phyloP scores from a whole-genome alignment of 2,329 filamentous ascomycete species.

The Verticillium klebahnii region DNA sequence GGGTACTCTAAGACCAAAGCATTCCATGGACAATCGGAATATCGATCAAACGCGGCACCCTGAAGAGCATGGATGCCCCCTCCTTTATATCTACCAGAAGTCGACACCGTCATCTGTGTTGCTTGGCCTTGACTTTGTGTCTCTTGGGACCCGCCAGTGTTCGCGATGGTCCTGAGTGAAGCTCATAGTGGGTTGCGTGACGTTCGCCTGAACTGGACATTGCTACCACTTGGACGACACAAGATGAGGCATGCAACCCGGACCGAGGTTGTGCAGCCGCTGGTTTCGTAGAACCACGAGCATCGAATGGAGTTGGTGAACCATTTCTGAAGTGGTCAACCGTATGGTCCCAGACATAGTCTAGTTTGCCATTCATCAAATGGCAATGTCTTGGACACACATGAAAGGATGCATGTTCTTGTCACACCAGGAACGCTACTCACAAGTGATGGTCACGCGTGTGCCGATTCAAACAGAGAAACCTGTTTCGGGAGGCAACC shows the following conservation, averaged over 20 bases:
- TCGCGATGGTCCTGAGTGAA: too few species aligned
- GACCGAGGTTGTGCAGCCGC: background rate
- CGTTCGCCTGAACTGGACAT: too few species aligned
- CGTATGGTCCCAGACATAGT: too few species aligned
- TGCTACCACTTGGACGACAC: background rate
- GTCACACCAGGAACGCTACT: background rate
- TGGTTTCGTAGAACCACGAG: background rate
- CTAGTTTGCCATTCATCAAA: background rate
- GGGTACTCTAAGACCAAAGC: background rate
- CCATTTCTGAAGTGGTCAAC: background rate
- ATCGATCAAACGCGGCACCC: too few species aligned
- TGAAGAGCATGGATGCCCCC: too few species aligned
- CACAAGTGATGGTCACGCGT: background rate
- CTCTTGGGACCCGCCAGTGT: too few species aligned
- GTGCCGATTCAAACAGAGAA: background rate
- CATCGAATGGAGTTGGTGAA: background rate
- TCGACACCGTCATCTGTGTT: too few species aligned
- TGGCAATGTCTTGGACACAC: background rate
- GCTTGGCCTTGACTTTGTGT: too few species aligned
- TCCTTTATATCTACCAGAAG: too few species aligned
- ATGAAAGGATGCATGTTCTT: background rate
- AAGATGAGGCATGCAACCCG: background rate
- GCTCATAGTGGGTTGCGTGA: too few species aligned
- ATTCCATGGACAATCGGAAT: too few species aligned
- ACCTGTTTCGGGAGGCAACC: background rate